Evolutionary conservation across 495 filamentous ascomycete species (phyloP), one percentile per base, ranked within the genome.

Genomic region (Penicillium lagena): DNA sequence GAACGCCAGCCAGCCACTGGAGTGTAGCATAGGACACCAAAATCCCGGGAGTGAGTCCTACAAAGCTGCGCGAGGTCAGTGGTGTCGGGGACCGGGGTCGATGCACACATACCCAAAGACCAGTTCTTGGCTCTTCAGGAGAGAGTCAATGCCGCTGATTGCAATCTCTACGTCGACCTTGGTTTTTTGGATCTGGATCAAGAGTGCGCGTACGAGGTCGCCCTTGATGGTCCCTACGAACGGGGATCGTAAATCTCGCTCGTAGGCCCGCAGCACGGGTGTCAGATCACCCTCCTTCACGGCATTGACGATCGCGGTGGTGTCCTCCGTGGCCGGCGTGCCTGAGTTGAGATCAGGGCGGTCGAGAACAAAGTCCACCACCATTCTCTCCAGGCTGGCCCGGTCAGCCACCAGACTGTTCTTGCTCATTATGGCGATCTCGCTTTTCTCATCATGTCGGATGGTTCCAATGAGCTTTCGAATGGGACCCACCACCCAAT

Each of bases 101-200:
- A 22, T 22, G 4, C 22, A 22, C 4, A 46, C 63, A 44, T 65
- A 80, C 58, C 89, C 93, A 68, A 98, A 98, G 28, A 98, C 87
- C 39, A 98, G 81, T 58, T 98, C 91, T 57, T 98, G 93, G 52
- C 89, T 95, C 68, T 91, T 96, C 10, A 98, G 71, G 14, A 98
- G 72, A 22, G 88, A 69, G 64, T 98, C 89, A 43, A 98, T 97
- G 11, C 93, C 93, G 43, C 86, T 85, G 60, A 97, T 86, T 12
- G 93, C 93, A 44, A 98, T 82, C 63, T 98, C 93, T 8, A 97
- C 85, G 53, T 98, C 93, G 27, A 98, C 93, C 70, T 97, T 98
- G 1, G 93, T 97, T 72, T 97, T 98, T 59, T 98, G 93, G 37
- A 98, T 81, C 59, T 98, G 93, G 37, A 98, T 96, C 29, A 98